Evolutionary conservation across 2,329 filamentous ascomycete genomes (phyloP), one percentile per base, ranked within the genome.

Genomic region (Huntiella abstrusa): DNA sequence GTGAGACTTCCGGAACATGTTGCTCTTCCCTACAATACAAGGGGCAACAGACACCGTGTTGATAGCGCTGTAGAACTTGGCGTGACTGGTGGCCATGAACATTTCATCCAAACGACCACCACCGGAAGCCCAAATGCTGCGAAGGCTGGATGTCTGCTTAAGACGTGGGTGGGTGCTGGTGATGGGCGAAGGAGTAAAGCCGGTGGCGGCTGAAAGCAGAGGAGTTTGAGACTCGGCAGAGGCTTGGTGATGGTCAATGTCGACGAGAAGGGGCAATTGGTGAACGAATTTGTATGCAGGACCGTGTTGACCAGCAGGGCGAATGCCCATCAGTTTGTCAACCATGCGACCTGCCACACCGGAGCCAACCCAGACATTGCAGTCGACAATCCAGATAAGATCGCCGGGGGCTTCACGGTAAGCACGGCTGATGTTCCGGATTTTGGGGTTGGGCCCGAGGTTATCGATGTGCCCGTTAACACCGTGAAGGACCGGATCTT

Each of bases 21-120:
- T 96, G 56, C 85, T 93, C 65, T 98, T 98, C 43, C 91, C 91
- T 16, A 96, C 80, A 49, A 93, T 81, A 61, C 91, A 98, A 6
- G 92, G 91, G 0, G 91, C 91, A 45, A 96, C 65, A 3, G 82
- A 72, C 12, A 95, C 84, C 0, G 84, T 83, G 62, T 96, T 96
- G 70, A 98, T 98, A 51, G 88, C 91, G 6, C 80, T 81, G 65
- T 98, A 98, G 68, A 98, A 96, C 59, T 98, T 98, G 54, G 86
- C 85, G 60, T 98, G 91, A 0, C 85, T 77, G 0, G 86, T 91
- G 1, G 85, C 80, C 71, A 98, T 82, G 64, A 96, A 98, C 61
- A 88, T 76, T 58, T 98, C 91, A 58, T 98, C 91, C 0, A 98
- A 69, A 1, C 86, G 73, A 4, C 86, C 87, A 16, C 92, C 91